Evolutionary conservation across 140 eudicot species (phyloP).

Genomic region (Ambrosia hybrid): DNA sequence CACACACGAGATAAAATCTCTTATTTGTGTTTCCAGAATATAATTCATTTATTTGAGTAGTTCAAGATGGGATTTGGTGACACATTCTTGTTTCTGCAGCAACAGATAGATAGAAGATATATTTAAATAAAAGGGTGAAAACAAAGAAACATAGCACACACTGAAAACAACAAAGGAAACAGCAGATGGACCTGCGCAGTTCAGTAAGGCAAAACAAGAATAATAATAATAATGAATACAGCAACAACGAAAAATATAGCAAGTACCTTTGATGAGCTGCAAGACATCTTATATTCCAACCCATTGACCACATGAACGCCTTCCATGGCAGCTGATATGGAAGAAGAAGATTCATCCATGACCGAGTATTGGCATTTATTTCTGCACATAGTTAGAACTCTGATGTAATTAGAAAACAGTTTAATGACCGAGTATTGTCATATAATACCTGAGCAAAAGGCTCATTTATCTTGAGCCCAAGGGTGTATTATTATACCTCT

Average conservation of each 20-base stretch:
- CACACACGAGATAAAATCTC: slow-evolving; percentile 17
- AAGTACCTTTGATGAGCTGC: slow-evolving; percentile 85
- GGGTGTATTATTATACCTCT: slow-evolving; percentile 51
- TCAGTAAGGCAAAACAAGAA: slow-evolving; percentile 6
- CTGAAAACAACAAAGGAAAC: too few relatives aligned
- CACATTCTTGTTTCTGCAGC: slow-evolving; percentile 27
- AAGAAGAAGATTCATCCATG: slow-evolving; percentile 69
- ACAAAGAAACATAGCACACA: background rate
- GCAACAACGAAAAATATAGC: background rate
- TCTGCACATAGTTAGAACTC: slow-evolving; percentile 37
- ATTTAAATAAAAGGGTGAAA: slow-evolving; percentile 19
- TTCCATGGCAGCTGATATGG: slow-evolving; percentile 60
- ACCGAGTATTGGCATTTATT: slow-evolving; percentile 47
- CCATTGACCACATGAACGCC: slow-evolving; percentile 66
- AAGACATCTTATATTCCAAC: slow-evolving; percentile 90
- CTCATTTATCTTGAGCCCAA: background rate
- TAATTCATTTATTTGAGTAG: slow-evolving; percentile 32
- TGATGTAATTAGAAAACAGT: slow-evolving; percentile 20
- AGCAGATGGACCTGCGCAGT: slow-evolving; percentile 12
- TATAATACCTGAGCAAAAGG: background rate
- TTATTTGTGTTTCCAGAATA: slow-evolving; percentile 18
- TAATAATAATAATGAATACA: background rate
- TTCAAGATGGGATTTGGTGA: slow-evolving; percentile 25
- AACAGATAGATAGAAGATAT: slow-evolving; percentile 18
- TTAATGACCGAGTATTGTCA: too few relatives aligned